Conservation (phyloP, 2,329 filamentous ascomycete species). For the Botrytis porri region DNA sequence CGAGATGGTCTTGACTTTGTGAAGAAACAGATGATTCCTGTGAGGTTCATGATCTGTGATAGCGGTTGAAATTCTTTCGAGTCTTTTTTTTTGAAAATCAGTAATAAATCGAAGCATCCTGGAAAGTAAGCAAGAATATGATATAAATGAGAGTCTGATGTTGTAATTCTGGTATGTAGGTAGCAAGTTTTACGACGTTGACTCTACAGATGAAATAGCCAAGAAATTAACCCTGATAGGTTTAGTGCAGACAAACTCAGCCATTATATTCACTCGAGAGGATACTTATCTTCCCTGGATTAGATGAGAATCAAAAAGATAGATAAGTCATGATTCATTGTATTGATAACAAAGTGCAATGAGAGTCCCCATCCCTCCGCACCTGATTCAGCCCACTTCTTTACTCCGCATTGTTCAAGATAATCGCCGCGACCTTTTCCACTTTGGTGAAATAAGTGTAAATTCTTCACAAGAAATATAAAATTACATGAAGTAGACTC, state of each 20-base stretch:
- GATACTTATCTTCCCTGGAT: not conserved
- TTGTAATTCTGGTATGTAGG: not conserved
- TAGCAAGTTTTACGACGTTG: not conserved
- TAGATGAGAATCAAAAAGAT: not conserved
- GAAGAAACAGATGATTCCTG: not conserved
- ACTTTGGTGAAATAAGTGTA: not conserved
- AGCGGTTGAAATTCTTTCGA: not conserved
- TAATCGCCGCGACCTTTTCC: rapidly evolving
- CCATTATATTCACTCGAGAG: not conserved
- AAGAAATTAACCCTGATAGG: not conserved
- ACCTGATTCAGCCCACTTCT: not conserved
- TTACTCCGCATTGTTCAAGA: not conserved
- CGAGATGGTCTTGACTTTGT: not conserved
- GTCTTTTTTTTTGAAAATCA: not conserved
- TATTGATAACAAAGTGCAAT: not conserved
- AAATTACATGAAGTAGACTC: rapidly evolving
- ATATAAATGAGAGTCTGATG: not conserved
- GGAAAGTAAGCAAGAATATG: too few species aligned
- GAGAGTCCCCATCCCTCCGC: not conserved
- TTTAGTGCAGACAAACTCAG: not conserved
- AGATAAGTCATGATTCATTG: rapidly evolving
- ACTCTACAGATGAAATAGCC: not conserved
- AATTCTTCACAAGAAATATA: not conserved
- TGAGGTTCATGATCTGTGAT: too few species aligned
- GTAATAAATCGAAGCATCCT: not conserved